A percentile compares a stretch with the other conserved stretches of the same genome.
Evolutionary conservation across 257 asterid genomes (phyloP).

Genomic region (Solanum pennellii): DNA sequence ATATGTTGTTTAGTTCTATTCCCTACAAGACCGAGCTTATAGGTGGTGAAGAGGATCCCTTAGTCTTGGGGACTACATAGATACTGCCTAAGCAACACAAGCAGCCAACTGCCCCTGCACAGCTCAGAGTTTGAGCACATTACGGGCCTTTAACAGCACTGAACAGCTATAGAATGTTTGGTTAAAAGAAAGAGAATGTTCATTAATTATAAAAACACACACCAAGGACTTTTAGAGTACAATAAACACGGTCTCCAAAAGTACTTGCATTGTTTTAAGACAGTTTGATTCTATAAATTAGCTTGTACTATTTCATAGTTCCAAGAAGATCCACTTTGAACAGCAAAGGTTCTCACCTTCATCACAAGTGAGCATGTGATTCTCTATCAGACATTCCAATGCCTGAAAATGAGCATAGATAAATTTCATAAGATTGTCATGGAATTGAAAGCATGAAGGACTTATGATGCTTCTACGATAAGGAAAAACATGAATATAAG

Average conservation of each 20-base stretch:
- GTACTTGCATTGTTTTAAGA: not conserved
- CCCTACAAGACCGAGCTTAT: not conserved
- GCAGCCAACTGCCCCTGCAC: not conserved
- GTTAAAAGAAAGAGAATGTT: not conserved
- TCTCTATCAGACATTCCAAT: constrained; percentile 85
- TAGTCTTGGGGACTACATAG: not conserved
- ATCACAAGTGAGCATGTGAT: constrained; percentile 88
- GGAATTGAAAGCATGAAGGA: not conserved
- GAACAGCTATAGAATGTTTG: not conserved
- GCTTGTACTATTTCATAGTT: not conserved
- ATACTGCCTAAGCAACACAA: not conserved
- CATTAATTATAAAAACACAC: not conserved
- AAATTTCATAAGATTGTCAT: not conserved
- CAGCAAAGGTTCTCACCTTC: constrained; percentile 51
- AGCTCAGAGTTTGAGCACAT: not conserved
- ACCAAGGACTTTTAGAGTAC: not conserved
- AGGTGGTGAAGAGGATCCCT: not conserved
- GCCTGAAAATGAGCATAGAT: constrained; percentile 45
- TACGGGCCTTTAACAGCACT: not conserved
- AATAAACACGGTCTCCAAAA: not conserved
- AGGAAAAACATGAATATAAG: not conserved
- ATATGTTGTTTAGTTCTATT: not conserved
- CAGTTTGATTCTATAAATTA: not conserved
- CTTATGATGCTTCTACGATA: not conserved
- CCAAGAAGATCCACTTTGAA: not conserved